Conservation (phyloP, 179 eudicot genomes). For the Gypsophila paniculata region DNA sequence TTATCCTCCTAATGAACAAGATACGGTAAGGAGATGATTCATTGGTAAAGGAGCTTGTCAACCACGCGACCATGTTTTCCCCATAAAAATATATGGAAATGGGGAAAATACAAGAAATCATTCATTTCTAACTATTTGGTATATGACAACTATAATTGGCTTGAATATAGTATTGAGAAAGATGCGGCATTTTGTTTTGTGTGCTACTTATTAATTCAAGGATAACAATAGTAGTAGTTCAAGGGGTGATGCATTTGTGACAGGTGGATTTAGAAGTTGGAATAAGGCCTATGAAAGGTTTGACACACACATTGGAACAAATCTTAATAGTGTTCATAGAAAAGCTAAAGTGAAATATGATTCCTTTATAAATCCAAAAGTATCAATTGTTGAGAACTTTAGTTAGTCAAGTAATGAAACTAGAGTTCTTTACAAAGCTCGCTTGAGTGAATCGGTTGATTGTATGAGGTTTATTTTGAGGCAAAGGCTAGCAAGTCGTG, state of each 20-base stretch:
- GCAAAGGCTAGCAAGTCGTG: background rate
- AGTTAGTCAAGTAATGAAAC: background rate
- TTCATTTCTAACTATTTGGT: too few relatives aligned
- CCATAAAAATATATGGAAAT: background rate
- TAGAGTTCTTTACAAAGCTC: background rate
- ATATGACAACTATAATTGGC: background rate
- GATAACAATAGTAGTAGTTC: background rate
- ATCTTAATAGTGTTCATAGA: background rate
- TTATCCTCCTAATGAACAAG: background rate
- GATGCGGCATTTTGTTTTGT: constrained; percentile 6
- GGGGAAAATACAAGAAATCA: too few relatives aligned
- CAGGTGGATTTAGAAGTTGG: background rate
- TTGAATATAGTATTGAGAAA: constrained; percentile 10
- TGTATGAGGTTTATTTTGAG: background rate
- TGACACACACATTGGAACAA: background rate
- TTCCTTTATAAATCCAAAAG: background rate
- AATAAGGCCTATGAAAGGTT: background rate
- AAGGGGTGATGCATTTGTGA: background rate
- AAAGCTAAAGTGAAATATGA: background rate
- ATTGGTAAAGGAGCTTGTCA: background rate
- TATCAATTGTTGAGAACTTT: background rate
- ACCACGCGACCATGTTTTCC: constrained; percentile 7
- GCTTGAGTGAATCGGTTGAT: background rate
- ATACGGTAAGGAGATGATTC: background rate
- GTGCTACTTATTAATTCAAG: constrained; percentile 13